Evolutionary conservation across 2,329 filamentous ascomycete genomes (phyloP).

Genomic region (Phaeosphaeriaceae sp.): DNA sequence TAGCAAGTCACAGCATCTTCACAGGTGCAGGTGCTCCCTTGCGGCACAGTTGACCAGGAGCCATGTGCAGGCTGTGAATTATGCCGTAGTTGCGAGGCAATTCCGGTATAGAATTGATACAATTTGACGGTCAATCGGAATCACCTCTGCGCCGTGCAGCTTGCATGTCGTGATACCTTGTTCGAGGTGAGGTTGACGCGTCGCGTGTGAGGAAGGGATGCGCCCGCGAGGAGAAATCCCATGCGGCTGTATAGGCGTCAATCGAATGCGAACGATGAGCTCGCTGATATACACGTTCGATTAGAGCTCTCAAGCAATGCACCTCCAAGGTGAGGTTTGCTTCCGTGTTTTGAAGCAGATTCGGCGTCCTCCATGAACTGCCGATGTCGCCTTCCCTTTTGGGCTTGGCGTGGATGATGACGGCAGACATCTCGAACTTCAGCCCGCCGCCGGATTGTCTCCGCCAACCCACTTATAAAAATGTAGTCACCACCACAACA

Average conservation of each 20-base stretch:
- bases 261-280: background rate
- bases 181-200: too few species aligned
- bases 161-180: too few species aligned
- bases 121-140: too few species aligned
- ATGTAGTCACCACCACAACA: conserved; percentile 20
- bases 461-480: conserved; percentile 11
- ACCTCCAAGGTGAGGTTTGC: background rate
- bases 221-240: background rate
- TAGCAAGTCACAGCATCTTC: too few species aligned
- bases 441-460: conserved; percentile 12
- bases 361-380: background rate
- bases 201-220: background rate
- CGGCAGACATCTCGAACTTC: conserved; percentile 14
- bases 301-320: background rate
- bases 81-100: too few species aligned
- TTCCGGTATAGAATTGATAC: too few species aligned
- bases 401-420: conserved; percentile 22
- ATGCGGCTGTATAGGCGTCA: background rate
- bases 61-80: too few species aligned
- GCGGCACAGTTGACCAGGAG: too few species aligned
- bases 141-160: too few species aligned
- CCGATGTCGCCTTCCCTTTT: conserved; percentile 22
- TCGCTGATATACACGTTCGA: background rate
- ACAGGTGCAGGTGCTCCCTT: too few species aligned
- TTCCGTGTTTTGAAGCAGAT: background rate